Evolutionary conservation across 73 alveolate species (phyloP).

Genomic region (Paraurostyla sp.): DNA sequence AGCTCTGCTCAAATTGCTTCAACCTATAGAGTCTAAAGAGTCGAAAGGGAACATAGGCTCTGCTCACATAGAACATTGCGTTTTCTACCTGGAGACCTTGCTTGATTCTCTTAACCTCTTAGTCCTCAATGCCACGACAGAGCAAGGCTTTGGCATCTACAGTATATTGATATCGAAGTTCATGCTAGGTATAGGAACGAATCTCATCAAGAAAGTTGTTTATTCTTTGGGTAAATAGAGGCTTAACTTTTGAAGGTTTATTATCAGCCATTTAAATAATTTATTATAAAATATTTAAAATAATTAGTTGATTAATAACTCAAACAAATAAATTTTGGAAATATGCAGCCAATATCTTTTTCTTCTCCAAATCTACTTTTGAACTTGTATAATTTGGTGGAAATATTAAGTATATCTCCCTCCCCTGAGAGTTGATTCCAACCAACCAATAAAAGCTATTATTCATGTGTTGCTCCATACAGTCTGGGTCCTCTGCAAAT

Average conservation of each 20-base stretch:
- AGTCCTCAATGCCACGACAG: constrained; percentile 41
- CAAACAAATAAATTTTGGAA: constrained; percentile 59
- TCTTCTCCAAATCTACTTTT: constrained; percentile 59
- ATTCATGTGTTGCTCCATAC: constrained; percentile 64
- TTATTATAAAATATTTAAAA: neutral
- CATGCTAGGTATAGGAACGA: neutral
- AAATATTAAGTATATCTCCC: constrained; percentile 65
- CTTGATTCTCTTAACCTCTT: neutral
- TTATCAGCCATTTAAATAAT: neutral
- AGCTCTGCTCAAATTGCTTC: neutral
- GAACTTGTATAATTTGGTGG: constrained; percentile 47
- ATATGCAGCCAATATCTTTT: constrained; percentile 51
- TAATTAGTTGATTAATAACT: neutral
- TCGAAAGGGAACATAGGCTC: constrained; percentile 49
- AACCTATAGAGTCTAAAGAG: constrained; percentile 8
- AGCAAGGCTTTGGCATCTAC: constrained; percentile 43
- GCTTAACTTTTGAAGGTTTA: too few species aligned
- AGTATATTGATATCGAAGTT: neutral
- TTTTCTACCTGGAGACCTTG: constrained; percentile 11
- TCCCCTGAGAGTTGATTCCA: constrained; percentile 64
- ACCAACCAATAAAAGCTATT: constrained; percentile 54
- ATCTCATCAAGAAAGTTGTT: neutral
- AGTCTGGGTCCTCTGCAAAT: constrained; percentile 42
- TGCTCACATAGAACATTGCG: constrained; percentile 42
- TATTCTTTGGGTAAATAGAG: constrained; percentile 38